Conservation (phyloP, 208 protist genomes). For the Wallacemonas sp. region DNA sequence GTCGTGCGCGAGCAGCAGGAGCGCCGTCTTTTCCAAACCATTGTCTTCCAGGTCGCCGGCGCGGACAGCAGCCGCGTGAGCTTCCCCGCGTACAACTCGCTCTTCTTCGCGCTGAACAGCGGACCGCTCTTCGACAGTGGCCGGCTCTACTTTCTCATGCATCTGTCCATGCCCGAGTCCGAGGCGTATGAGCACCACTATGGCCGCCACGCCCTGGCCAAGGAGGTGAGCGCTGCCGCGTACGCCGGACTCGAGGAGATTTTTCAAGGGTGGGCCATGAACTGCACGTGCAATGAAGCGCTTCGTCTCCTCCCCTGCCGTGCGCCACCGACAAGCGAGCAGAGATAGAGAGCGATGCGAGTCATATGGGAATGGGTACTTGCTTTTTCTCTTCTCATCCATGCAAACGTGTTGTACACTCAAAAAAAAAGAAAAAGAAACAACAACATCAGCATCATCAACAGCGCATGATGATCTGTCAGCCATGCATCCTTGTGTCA, state of each 20-base stretch:
- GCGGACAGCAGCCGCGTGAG: constrained; percentile 21
- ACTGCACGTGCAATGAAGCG: constrained; percentile 58
- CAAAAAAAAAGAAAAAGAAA: background rate
- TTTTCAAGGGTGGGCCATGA: constrained; percentile 59
- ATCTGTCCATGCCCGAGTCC: constrained; percentile 33
- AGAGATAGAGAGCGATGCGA: no score
- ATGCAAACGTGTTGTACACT: background rate
- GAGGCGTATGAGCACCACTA: background rate
- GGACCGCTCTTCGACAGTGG: constrained; percentile 61
- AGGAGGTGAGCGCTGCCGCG: constrained; percentile 37
- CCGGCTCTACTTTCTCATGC: constrained; percentile 74
- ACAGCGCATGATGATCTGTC: background rate
- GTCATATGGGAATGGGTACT: no score
- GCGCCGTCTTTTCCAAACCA: constrained; percentile 35
- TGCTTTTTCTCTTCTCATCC: no score
- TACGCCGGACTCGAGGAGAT: constrained; percentile 58
- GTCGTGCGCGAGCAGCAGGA: constrained; percentile 37
- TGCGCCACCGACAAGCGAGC: background rate
- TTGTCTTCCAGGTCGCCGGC: constrained; percentile 67
- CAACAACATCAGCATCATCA: background rate
- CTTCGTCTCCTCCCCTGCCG: constrained; percentile 24
- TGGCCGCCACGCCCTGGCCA: constrained; percentile 16
- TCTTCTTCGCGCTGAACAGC: constrained; percentile 64
- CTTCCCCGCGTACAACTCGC: constrained; percentile 43
- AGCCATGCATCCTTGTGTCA: no score